Percentiles rank a stretch among this genome's conserved stretches.
phyloP scores from a whole-genome alignment of 1,284 basidiomycete species.

The Ceratobasidium sp. region DNA sequence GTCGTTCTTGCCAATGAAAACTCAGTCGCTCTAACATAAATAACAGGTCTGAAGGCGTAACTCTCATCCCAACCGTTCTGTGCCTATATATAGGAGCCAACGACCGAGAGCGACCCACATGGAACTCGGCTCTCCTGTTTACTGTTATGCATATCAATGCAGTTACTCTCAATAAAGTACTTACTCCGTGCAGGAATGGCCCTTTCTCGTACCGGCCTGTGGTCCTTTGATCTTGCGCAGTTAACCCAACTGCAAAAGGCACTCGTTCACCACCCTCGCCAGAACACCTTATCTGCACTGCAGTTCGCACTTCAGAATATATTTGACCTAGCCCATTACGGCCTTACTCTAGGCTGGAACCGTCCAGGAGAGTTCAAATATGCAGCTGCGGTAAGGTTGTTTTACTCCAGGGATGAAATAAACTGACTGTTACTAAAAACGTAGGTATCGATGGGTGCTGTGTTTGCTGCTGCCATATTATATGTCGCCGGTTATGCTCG shows the following conservation, averaged over 20 bases:
- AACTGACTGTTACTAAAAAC: conserved; percentile 33
- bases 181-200: conserved; percentile 63
- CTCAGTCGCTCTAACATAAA: background rate
- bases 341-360: conserved; percentile 21
- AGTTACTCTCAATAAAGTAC: too few species aligned
- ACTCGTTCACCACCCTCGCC: conserved; percentile 61
- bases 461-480: conserved; percentile 49
- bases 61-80: conserved; percentile 20
- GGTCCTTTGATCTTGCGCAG: conserved; percentile 68
- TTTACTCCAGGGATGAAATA: too few species aligned
- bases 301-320: conserved; percentile 50
- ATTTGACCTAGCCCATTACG: conserved; percentile 48
- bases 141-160: conserved; percentile 52
- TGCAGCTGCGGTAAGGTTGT: conserved; percentile 50
- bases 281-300: conserved; percentile 59
- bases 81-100: conserved; percentile 20
- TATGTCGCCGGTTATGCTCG: conserved; percentile 48
- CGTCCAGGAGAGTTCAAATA: conserved; percentile 36
- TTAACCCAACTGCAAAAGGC: conserved; percentile 65
- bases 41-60: conserved; percentile 31
- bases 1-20: too few species aligned
- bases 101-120: conserved; percentile 51
- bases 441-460: conserved; percentile 51
- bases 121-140: conserved; percentile 62
- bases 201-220: conserved; percentile 65